phyloP scores from a whole-genome alignment of 2,329 filamentous ascomycete genomes.

The Fusarium ambrosium region DNA sequence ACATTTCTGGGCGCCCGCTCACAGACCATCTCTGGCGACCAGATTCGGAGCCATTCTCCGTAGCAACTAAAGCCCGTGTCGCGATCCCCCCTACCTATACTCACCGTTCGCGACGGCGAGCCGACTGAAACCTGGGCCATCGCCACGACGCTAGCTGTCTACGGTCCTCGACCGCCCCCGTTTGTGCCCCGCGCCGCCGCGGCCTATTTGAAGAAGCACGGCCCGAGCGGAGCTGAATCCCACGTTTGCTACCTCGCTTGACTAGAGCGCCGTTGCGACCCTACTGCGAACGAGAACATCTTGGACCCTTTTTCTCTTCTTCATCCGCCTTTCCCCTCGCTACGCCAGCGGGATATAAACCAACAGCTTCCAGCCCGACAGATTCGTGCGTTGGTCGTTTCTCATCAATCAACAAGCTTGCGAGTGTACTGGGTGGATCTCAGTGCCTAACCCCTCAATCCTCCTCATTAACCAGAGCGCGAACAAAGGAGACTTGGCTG shows the following conservation, averaged over 20 bases:
- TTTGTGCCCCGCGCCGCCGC: conserved; percentile 45
- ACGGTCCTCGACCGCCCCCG: conserved; percentile 28
- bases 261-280: conserved; percentile 25
- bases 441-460: conserved; percentile 34
- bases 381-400: conserved; percentile 15
- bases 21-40: conserved; percentile 19
- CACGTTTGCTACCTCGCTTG: conserved; percentile 38
- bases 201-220: conserved; percentile 43
- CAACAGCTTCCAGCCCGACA: conserved; percentile 12
- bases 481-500: conserved; percentile 46
- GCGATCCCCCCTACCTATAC: conserved; percentile 43
- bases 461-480: conserved; percentile 38
- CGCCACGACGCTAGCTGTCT: conserved; percentile 39
- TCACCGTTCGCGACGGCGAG: conserved; percentile 46
- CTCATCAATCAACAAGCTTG: conserved; percentile 20
- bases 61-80: conserved; percentile 35
- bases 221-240: conserved; percentile 45
- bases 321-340: conserved; percentile 12
- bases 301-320: conserved; percentile 28
- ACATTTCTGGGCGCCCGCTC: conserved; percentile 21
- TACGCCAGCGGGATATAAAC: conserved; percentile 23
- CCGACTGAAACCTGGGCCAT: conserved; percentile 48
- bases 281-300: conserved; percentile 20
- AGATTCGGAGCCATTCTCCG: conserved; percentile 16
- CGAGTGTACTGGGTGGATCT: conserved; percentile 41